Evolutionary conservation across 2,329 filamentous ascomycete genomes (phyloP).

Genomic region (Waltergamsia citrina): DNA sequence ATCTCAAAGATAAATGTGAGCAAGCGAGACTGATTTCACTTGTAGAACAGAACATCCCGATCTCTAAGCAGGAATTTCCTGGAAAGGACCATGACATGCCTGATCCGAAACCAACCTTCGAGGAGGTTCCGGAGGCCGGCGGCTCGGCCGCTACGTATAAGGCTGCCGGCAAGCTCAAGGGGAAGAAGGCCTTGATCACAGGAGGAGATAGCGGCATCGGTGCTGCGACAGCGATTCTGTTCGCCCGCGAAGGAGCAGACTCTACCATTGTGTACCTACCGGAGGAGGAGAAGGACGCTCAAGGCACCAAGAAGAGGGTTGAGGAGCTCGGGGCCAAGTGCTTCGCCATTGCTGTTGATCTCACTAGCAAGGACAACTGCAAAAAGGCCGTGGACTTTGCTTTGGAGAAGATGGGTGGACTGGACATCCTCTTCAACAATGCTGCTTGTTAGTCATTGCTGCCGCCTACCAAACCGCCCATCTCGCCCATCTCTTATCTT

Average conservation of each 20-base stretch:
- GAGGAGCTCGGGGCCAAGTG: slow-evolving; percentile 54
- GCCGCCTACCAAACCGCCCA: neutral
- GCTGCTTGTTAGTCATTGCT: slow-evolving; percentile 40
- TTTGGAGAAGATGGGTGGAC: slow-evolving; percentile 51
- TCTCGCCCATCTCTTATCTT: too few relatives aligned
- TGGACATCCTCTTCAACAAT: slow-evolving; percentile 71
- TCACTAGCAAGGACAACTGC: slow-evolving; percentile 59
- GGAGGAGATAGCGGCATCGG: slow-evolving; percentile 34
- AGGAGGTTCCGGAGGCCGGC: slow-evolving; percentile 57
- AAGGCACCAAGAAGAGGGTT: slow-evolving; percentile 41
- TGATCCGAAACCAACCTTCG: slow-evolving; percentile 41
- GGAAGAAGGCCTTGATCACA: slow-evolving; percentile 42
- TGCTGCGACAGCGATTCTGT: slow-evolving; percentile 34
- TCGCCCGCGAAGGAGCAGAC: slow-evolving; percentile 48
- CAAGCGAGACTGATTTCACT: slow-evolving; percentile 15
- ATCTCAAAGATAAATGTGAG: too few relatives aligned
- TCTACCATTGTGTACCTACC: slow-evolving; percentile 45
- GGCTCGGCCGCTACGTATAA: slow-evolving; percentile 48
- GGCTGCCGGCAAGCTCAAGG: slow-evolving; percentile 34
- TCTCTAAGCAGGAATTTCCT: slow-evolving; percentile 18
- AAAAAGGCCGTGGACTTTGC: slow-evolving; percentile 59
- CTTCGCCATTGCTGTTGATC: slow-evolving; percentile 52
- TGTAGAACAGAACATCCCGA: slow-evolving; percentile 55
- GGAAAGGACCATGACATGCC: slow-evolving; percentile 18
- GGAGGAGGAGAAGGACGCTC: slow-evolving; percentile 45